Evolutionary conservation across 2,329 filamentous ascomycete species (phyloP).

Genomic region (Cordyceps farinosa): DNA sequence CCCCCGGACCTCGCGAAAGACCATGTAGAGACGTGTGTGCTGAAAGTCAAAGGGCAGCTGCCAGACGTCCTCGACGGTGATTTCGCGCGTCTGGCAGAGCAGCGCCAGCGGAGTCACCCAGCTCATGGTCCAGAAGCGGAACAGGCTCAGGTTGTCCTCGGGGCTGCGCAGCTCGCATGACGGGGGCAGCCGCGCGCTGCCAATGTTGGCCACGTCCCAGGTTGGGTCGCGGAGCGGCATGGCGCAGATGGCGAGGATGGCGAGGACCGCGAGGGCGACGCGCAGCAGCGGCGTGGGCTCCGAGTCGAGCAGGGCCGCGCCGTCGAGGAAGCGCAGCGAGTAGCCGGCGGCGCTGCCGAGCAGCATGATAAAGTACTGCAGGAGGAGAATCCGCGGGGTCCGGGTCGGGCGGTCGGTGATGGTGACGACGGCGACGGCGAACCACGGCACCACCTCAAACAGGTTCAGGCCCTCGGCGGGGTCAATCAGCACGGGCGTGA

Average conservation of each 20-base stretch:
- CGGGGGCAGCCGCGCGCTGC: constrained; percentile 26
- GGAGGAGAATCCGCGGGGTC: constrained; percentile 39
- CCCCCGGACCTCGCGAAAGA: constrained; percentile 69
- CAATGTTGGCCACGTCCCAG: constrained; percentile 33
- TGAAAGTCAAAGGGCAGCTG: constrained; percentile 75
- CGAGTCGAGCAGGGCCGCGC: constrained; percentile 19
- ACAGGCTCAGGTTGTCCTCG: constrained; percentile 74
- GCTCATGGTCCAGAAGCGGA: constrained; percentile 80
- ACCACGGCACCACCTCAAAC: constrained; percentile 40
- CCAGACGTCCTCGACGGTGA: constrained; percentile 82
- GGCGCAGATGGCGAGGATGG: constrained; percentile 31
- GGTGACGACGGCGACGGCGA: constrained; percentile 34
- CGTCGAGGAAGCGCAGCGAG: constrained; percentile 30
- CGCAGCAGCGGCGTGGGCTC: constrained; percentile 27
- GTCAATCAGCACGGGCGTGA: constrained; percentile 30
- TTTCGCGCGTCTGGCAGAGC: constrained; percentile 59
- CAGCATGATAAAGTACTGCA: constrained; percentile 36
- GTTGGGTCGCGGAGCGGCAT: constrained; percentile 37
- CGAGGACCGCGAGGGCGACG: constrained; percentile 24
- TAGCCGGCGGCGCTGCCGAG: constrained; percentile 30
- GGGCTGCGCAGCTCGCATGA: constrained; percentile 55
- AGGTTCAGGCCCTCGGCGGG: constrained; percentile 28
- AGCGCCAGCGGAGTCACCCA: constrained; percentile 77
- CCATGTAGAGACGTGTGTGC: constrained; percentile 68
- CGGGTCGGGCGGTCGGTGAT: constrained; percentile 37